phyloP scores from a whole-genome alignment of 176 grass and related monocot genomes.

The Urochloa ruziziensis region DNA sequence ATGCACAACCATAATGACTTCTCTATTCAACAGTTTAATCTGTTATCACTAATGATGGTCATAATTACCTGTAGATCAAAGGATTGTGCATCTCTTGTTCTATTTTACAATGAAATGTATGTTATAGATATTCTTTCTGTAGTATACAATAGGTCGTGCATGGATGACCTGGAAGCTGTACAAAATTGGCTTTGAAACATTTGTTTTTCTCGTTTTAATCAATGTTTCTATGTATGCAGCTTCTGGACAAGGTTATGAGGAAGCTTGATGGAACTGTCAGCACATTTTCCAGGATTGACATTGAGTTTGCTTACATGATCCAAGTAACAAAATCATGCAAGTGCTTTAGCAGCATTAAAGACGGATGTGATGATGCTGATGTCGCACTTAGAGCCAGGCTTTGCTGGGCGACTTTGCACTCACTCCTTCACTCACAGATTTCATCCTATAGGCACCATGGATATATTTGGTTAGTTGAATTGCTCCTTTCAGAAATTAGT shows the following conservation, averaged over 20 bases:
- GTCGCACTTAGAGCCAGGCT: conserved; percentile 60
- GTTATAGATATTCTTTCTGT: background rate
- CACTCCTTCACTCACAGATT: conserved; percentile 84
- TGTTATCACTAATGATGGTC: conserved; percentile 3
- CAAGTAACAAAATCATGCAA: conserved; percentile 80
- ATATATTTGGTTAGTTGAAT: conserved; percentile 96
- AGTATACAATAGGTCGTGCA: background rate
- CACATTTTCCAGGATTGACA: conserved; percentile 80
- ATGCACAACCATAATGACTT: conserved; percentile 21
- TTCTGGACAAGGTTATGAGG: conserved; percentile 78
- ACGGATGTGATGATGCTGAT: conserved; percentile 65
- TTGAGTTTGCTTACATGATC: conserved; percentile 87
- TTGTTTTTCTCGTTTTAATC: conserved; percentile 31
- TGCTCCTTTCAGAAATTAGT: conserved; percentile 91
- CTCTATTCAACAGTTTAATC: conserved; percentile 18
- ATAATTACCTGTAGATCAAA: conserved; percentile 9
- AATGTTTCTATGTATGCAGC: conserved; percentile 49
- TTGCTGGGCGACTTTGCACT: conserved; percentile 83
- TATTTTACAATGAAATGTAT: background rate
- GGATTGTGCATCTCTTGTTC: background rate
- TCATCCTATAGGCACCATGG: conserved; percentile 93
- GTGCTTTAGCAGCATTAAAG: conserved; percentile 72
- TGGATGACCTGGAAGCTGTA: background rate
- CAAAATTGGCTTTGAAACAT: background rate
- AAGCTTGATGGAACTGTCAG: conserved; percentile 81